Evolutionary conservation across 352 stramenopile species (phyloP), one percentile per base, ranked within the genome.

Genomic region (Plasmopara muralis): DNA sequence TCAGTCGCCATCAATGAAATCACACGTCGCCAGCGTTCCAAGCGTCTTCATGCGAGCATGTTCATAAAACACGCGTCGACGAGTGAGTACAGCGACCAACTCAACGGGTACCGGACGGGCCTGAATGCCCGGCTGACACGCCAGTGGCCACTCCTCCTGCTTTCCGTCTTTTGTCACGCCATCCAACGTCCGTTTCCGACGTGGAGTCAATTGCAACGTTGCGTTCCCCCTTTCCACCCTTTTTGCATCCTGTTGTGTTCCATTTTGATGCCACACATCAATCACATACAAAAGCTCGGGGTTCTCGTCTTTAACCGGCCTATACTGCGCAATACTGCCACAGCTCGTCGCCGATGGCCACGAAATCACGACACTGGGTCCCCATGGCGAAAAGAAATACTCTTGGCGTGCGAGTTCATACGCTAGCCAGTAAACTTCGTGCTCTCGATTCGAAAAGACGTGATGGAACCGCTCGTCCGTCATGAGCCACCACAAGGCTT

Each of bases 211-310:
- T 8, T 35, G 20, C 20, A 25, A 35, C 6, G 31, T 35, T 35
- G 31, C 7, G 5, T 35, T 2, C 31, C 6, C 1, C 6, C 5
- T 35, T 12, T 35, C 6, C 31, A 35, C 7, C 31, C 2, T 2
- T 12, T 2, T 35, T 12, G 31, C 10, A 25, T 25, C 20, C 20
- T 25, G 1, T 25, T 25, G 20, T 35, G 31, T 35, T 4, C 7
- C 31, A 12, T 8, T 35, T 12, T 35, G 2, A 5, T 35, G 31
- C 6, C 31, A 12, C 31, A 12, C 77, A 15, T 68, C 74, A 29
- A 83, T 83, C 2, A 85, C 57, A 47, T 85, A 85, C 10, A 85
- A 43, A 7, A 83, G 65, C 48, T 81, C 71, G 1, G 71, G 55
- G 3, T 20, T 31, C 6, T 64, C 42, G n/a, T 66, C 43, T 29